Conservation (phyloP, 2,329 filamentous ascomycete species). For the Raffaelea deltoideospora region DNA sequence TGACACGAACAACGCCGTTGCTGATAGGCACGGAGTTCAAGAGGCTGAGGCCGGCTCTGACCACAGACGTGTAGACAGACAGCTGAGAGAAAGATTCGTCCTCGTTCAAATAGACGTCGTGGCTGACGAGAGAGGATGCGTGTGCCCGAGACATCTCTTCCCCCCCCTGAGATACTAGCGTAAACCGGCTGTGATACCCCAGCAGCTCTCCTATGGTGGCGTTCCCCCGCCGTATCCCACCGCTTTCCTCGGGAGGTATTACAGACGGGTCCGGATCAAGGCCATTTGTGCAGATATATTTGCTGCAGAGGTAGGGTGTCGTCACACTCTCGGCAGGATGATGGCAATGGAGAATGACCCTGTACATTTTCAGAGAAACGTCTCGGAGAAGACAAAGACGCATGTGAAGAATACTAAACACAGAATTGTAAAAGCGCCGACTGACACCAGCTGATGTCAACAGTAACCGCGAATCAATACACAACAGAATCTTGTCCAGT, state of each 20-base stretch:
- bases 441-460: slow-evolving; percentile 13
- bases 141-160: background rate
- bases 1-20: slow-evolving; percentile 55
- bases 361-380: slow-evolving; percentile 42
- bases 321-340: slow-evolving; percentile 55
- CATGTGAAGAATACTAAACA: slow-evolving; percentile 14
- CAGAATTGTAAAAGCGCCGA: slow-evolving; percentile 16
- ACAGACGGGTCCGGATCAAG: too few species aligned
- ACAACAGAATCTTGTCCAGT: too few species aligned
- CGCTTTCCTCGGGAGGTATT: too few species aligned
- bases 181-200: too few species aligned
- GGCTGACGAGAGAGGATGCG: slow-evolving; percentile 10
- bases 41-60: slow-evolving; percentile 48
- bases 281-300: slow-evolving; percentile 48
- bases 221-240: background rate
- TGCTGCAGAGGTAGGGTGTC: slow-evolving; percentile 52
- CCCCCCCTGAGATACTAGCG: too few species aligned
- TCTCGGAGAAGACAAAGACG: slow-evolving; percentile 27
- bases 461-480: too few species aligned
- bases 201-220: too few species aligned
- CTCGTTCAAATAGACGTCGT: slow-evolving; percentile 50
- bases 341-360: slow-evolving; percentile 64
- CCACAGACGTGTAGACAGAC: slow-evolving; percentile 51
- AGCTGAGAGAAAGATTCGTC: slow-evolving; percentile 63
- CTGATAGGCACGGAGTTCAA: slow-evolving; percentile 49